Conservation (phyloP, 2,329 filamentous ascomycete genomes). For the Alternaria brassicicola region DNA sequence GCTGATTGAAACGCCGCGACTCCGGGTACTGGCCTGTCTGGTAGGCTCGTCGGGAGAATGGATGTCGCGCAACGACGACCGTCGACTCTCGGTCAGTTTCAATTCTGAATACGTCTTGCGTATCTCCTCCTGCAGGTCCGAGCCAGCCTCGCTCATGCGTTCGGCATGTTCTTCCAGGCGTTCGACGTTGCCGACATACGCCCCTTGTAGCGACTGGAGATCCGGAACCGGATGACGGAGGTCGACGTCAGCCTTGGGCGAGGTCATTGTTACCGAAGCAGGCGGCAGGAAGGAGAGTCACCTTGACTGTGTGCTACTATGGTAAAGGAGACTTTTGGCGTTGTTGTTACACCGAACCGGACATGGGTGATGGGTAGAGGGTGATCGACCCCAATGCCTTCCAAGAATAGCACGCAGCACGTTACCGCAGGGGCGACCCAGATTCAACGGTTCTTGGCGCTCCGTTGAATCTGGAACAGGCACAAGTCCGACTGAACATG, state of each 20-base stretch:
- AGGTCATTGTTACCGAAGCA: constrained; percentile 29
- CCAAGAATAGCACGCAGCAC: constrained; percentile 31
- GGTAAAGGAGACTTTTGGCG: constrained; percentile 21
- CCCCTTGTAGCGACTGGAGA: constrained; percentile 65
- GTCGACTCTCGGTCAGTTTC: constrained; percentile 71
- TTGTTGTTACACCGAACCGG: constrained; percentile 23
- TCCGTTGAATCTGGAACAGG: too few relatives aligned
- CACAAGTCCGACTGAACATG: too few relatives aligned
- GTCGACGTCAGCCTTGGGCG: constrained; percentile 28
- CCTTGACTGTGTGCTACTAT: constrained; percentile 1
- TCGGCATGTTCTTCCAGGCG: constrained; percentile 78
- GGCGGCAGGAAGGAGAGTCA: constrained; percentile 1
- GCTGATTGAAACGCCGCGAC: constrained; percentile 51
- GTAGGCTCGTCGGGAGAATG: constrained; percentile 34
- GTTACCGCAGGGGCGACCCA: constrained; percentile 19
- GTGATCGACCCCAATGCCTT: constrained; percentile 8
- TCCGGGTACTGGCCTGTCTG: constrained; percentile 38
- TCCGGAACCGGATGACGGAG: constrained; percentile 66
- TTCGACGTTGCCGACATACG: constrained; percentile 70
- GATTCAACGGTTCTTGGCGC: constrained; percentile 18
- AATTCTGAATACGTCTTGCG: constrained; percentile 73
- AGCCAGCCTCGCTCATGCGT: constrained; percentile 71
- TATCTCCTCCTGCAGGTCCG: constrained; percentile 79
- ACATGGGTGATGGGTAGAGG: constrained; percentile 17
- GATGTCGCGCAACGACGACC: constrained; percentile 66